Base-by-base conservation (phyloP, 768 basidiomycete genomes). In the Dioszegia hungarica region DNA sequence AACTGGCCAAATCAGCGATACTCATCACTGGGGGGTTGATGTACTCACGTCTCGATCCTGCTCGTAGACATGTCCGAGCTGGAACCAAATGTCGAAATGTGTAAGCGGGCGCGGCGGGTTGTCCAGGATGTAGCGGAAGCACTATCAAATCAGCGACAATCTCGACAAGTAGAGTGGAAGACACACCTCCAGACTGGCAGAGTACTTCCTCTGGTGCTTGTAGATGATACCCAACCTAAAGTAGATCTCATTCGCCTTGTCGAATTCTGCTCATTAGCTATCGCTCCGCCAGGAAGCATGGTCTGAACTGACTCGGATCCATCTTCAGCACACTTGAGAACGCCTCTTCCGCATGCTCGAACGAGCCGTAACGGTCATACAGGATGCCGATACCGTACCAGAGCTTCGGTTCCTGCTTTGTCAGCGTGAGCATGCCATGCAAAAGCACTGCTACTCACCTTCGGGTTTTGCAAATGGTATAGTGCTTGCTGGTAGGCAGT, bases 381-480 rank as follows among this genome's bases (percentile, higher is more conserved):
- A 98, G 85, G 56, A 98, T 98, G 31, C 95, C 95, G 73, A 99
- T 98, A 33, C 95, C 95, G 74, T 98, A 99, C 95, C 95, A 99
- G 9, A 99, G 81, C 73, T 98, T 97, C 3, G 94, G 93, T 76
- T 99, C 95, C 83, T 98, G 86, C 82, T 67, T 28, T 29, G 22
- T 43, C 41, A 54, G 47, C 47, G 36, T 33, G 41, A 22, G 22
- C 39, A 48, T 8, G 20, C 51, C 12, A 31, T 24, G 20, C 22
- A 40, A 20, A 49, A 61, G 33, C 39, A 25, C 28, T 0, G 28
- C 22, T 56, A 68, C 75, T 27, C 66, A 88, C 90, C 81, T 95
- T 95, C 15, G 94, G 94, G 67, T 94, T 93, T 2, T 90, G 90
- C 34, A 99, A 84, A 61, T 93, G 82, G 75, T 94, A 97, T 22